A percentile compares a stretch with the other conserved stretches of the same genome.
Conservation (phyloP, 2,329 filamentous ascomycete genomes). For the Paecilomyces fulvus region DNA sequence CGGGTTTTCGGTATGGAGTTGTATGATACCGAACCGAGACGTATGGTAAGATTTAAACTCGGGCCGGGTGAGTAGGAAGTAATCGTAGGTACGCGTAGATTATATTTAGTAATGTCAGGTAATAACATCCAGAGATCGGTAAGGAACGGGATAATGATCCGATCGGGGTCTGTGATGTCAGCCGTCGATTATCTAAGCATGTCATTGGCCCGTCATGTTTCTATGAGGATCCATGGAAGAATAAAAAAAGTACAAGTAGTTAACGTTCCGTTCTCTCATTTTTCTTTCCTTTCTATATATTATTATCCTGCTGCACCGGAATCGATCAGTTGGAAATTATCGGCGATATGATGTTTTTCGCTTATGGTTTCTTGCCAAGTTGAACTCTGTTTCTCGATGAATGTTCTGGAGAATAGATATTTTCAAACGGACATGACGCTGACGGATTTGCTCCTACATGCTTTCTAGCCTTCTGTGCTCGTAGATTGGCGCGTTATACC, state of each 20-base stretch:
- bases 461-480: background rate
- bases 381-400: background rate
- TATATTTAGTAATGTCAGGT: background rate
- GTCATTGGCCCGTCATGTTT: background rate
- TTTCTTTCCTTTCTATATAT: background rate
- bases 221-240: background rate
- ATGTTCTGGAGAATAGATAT: too few relatives aligned
- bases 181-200: constrained; percentile 2
- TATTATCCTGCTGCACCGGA: background rate
- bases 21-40: background rate
- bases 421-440: too few relatives aligned
- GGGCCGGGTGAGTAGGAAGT: too few relatives aligned
- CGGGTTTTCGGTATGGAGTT: background rate
- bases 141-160: background rate
- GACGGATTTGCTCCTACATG: too few relatives aligned
- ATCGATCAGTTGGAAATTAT: background rate
- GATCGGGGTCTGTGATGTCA: constrained; percentile 6
- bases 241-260: background rate
- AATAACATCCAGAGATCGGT: background rate
- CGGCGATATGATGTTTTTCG: background rate
- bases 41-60: too few relatives aligned
- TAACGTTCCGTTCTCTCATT: background rate
- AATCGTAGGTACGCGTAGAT: too few relatives aligned
- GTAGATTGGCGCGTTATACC: background rate
- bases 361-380: background rate